phyloP scores from a whole-genome alignment of 1,284 basidiomycete genomes.

The Wallemia hederae region DNA sequence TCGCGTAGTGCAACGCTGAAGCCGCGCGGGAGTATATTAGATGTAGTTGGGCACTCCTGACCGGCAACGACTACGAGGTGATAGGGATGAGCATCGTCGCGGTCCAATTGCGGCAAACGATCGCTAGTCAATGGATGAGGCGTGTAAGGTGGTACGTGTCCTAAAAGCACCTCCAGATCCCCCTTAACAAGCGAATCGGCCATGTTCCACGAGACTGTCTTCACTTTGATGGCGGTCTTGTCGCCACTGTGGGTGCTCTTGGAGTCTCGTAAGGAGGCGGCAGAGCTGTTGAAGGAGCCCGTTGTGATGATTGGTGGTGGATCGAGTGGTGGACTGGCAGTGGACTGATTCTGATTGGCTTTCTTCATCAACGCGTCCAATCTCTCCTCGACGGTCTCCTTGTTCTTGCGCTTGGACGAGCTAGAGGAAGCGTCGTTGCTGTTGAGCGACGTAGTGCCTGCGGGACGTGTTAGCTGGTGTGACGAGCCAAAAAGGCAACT shows the following conservation, averaged over 20 bases:
- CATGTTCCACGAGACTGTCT: constrained; percentile 23
- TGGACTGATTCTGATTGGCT: not conserved
- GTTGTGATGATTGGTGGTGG: not conserved
- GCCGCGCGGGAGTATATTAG: not conserved
- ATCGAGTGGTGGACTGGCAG: not conserved
- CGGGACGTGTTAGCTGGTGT: not conserved
- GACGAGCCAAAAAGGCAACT: no score
- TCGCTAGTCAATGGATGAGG: constrained; percentile 12
- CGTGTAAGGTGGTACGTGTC: constrained; percentile 28
- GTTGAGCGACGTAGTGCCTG: not conserved
- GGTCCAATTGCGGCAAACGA: constrained; percentile 23
- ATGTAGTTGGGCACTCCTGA: constrained; percentile 17
- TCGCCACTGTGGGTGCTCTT: not conserved
- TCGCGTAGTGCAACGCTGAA: not conserved
- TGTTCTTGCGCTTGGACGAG: not conserved
- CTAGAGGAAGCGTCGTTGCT: not conserved
- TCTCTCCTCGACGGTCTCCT: not conserved
- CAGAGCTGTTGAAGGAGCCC: not conserved
- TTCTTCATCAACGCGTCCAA: not conserved
- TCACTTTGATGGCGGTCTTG: constrained; percentile 19
- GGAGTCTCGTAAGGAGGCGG: not conserved
- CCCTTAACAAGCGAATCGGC: constrained; percentile 27
- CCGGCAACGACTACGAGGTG: constrained; percentile 52
- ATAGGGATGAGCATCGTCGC: constrained; percentile 35
- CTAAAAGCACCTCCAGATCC: constrained; percentile 41